Evolutionary conservation across 164 flowering plant species (phyloP), one percentile per base, ranked within the genome.

Genomic region (Macadamia tetraphylla): DNA sequence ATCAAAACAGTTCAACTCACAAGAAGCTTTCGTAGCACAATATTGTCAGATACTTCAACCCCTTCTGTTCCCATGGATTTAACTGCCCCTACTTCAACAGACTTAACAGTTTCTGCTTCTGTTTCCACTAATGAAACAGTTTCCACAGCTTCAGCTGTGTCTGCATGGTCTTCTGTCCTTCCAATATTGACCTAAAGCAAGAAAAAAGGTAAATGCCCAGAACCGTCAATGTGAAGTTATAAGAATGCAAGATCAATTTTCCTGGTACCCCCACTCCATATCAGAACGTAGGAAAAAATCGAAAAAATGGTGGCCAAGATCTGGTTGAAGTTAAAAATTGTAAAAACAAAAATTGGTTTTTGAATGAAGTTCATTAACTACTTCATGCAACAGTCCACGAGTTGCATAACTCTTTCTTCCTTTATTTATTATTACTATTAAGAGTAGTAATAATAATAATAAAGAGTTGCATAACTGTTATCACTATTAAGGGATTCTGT

Each of bases 1-100:
- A 61, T 30, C 59, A 66, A 63, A 43, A 51, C n/a, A 53, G 51
- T 42, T 48, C 3, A 67, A 82, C 91, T 80, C 78, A 87, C 91
- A 78, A 83, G 88, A 77, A 83, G 86, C 78, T 79, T 81, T 71
- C 86, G 74, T 29, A 87, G 58, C 23, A 84, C 82, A 29, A 31
- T 60, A 75, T 78, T 86, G 58, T 85, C 86, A 6, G 82, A 29
- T 58, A 43, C 61, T 53, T 77, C 83, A 51, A 60, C 83, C 18
- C 64, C 67, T 35, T 81, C 74, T 23, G 76, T 63, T 29, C 71
- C 81, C 44, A 15, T 60, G 1, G 67, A 48, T 60, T 65, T 67
- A 35, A 14, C 52, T 17, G 53, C 55, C 64, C 29, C 61, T 7
- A 13, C 40, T 23, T 70, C 79, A 2, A 66, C 64, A 32, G 29